Evolutionary conservation across 306 rosid species (phyloP), one percentile per base, ranked within the genome.

Genomic region (Pyrus communis): DNA sequence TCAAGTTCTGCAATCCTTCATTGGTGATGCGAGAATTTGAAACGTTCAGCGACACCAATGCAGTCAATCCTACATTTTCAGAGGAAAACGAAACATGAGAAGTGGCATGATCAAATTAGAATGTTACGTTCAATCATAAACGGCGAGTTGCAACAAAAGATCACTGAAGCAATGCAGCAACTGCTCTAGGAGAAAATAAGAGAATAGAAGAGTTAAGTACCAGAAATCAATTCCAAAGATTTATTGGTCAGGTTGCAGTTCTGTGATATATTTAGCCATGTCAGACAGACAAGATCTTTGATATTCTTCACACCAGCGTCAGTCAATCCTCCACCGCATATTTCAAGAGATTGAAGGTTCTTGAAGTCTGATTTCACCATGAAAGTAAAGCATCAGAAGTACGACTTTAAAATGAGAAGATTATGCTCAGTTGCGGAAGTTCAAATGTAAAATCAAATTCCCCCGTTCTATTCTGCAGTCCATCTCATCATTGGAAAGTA

Each of bases 251-350:
- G 87, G 85, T 78, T 77, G 86, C 83, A 67, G 71, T 90, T 90
- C 38, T 90, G 96, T 0, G 96, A 88, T 75, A 90, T 60, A 88
- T 88, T 90, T 55, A 90, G 85, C 87, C 84, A 82, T 49, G 61
- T 73, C 19, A 90, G 82, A 49, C 82, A 84, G 52, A 85, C 75
- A 12, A 90, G 90, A 69, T 85, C 93, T 80, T 84, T 87, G 82
- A 90, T 87, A 77, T 88, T 87, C 80, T 88, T 87, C 54, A 88
- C 85, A 70, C 96, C 96, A 57, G 87, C 82, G 84, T 90, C 96
- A 11, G 93, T 90, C 77, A 90, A 75, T 71, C 87, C 87, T 79
- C 96, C 96, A 33, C 96, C 86, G 23, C 96, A 90, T 88, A 90
- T 82, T 87, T 90, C 96, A 67, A 90, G 85, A 75, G 96, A 90